Evolutionary conservation across 306 rosid species (phyloP).

Genomic region (Quercus parvula): DNA sequence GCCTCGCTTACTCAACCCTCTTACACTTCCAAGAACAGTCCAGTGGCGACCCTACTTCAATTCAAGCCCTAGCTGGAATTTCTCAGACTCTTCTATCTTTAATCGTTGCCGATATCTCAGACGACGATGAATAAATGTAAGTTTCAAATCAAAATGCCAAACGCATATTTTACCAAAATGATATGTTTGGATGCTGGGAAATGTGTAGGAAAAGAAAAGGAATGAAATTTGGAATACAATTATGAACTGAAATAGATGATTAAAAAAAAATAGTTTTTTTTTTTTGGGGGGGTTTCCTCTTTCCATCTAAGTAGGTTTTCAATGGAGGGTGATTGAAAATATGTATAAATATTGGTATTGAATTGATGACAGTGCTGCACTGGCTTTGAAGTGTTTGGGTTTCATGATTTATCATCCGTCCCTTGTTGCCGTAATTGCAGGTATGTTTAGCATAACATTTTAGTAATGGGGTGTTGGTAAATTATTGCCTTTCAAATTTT

Average conservation of each 20-base stretch:
- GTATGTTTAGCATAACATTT: slow-evolving; percentile 24
- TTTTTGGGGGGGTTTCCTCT: too few relatives aligned
- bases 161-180: background rate
- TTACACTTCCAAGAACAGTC: slow-evolving; percentile 60
- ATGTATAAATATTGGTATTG: background rate
- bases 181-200: too few relatives aligned
- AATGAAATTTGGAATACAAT: too few relatives aligned
- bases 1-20: slow-evolving; percentile 61
- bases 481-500: background rate
- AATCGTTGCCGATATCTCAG: slow-evolving; percentile 43
- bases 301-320: background rate
- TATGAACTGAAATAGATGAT: background rate
- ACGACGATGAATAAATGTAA: slow-evolving; percentile 71
- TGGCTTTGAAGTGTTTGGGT: slow-evolving; percentile 83
- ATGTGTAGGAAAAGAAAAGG: background rate
- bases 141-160: background rate
- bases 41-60: slow-evolving; percentile 26
- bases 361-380: slow-evolving; percentile 46
- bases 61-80: slow-evolving; percentile 46
- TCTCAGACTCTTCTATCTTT: slow-evolving; percentile 28
- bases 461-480: background rate
- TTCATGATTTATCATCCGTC: slow-evolving; percentile 78
- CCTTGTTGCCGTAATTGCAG: slow-evolving; percentile 39
- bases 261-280: background rate
- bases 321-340: background rate